Percentiles rank a stretch among this genome's conserved stretches.
Evolutionary conservation across 2,329 filamentous ascomycete species (phyloP).

Genomic region (Xylariomycetidae sp.): DNA sequence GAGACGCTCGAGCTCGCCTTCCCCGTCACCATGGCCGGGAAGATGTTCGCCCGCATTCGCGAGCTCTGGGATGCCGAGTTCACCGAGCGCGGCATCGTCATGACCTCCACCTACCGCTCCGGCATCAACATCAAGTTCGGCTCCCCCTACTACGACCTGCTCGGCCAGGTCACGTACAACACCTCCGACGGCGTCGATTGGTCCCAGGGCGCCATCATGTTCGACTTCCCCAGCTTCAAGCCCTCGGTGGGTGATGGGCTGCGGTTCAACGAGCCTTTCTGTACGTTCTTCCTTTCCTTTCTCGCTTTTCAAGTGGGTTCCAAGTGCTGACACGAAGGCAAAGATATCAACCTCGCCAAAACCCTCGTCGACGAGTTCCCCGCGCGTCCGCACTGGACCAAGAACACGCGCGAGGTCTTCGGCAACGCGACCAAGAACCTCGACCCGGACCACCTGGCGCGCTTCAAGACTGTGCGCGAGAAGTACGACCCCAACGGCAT

Average conservation of each 20-base stretch:
- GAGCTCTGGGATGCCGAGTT: conserved; percentile 43
- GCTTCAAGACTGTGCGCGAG: conserved; percentile 42
- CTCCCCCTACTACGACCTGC: conserved; percentile 39
- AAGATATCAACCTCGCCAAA: conserved; percentile 38
- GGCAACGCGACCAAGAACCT: conserved; percentile 38
- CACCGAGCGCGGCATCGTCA: conserved; percentile 33
- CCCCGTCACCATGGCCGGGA: conserved; percentile 42
- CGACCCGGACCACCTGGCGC: conserved; percentile 37
- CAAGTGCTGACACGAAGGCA: neutral
- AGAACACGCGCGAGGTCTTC: conserved; percentile 44
- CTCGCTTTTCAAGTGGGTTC: no score
- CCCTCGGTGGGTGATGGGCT: conserved; percentile 38
- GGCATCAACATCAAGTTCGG: conserved; percentile 50
- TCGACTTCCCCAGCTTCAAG: conserved; percentile 45
- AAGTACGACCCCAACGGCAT: conserved; percentile 42
- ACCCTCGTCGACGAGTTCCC: conserved; percentile 43
- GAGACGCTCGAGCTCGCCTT: conserved; percentile 47
- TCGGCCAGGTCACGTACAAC: conserved; percentile 43
- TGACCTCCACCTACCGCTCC: conserved; percentile 45
- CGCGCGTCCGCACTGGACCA: conserved; percentile 47
- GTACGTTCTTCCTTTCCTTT: conserved; percentile 27
- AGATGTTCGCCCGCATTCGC: conserved; percentile 42
- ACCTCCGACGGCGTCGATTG: conserved; percentile 43
- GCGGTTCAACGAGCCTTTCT: conserved; percentile 45
- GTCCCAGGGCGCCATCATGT: conserved; percentile 45